These are phyloP conservation scores for Amylocarpus encephaloides DNA, from an alignment of 2,329 filamentous ascomycete genomes.

Conservation along the genomic window DNA sequence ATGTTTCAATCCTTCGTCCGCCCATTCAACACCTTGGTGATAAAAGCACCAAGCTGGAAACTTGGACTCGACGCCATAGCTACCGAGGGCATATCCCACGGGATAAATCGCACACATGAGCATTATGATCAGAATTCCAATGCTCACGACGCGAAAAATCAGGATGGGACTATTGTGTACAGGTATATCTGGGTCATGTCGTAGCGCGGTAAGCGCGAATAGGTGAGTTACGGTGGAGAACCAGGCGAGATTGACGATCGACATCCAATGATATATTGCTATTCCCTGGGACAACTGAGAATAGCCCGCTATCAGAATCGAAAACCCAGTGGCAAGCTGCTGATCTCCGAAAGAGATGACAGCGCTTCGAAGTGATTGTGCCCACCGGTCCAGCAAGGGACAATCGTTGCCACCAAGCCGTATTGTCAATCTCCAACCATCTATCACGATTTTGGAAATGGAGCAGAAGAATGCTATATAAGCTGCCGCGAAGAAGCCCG, in stretches of 20 bases:
- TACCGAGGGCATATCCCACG: background rate
- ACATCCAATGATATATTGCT: background rate
- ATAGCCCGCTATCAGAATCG: background rate
- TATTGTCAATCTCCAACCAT: too few species aligned
- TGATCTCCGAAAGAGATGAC: conserved; percentile 3
- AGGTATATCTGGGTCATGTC: too few species aligned
- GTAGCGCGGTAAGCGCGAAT: background rate
- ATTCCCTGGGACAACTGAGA: background rate
- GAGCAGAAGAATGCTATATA: too few species aligned
- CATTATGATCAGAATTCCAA: background rate
- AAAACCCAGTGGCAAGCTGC: background rate
- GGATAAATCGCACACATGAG: background rate
- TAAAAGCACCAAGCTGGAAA: background rate
- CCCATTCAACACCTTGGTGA: background rate
- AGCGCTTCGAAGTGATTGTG: too few species aligned
- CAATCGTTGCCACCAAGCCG: too few species aligned
- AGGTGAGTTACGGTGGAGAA: background rate
- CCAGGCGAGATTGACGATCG: background rate
- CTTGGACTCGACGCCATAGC: background rate
- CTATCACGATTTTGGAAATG: too few species aligned
- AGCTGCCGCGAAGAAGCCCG: too few species aligned
- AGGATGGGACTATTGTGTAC: background rate
- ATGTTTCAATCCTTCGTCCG: too few species aligned
- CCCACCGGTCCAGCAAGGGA: too few species aligned
- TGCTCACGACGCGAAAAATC: background rate